These are phyloP conservation scores for Yamadazyma philogaea DNA, from an alignment of 805 yeast species.

Conservation along the genomic window DNA sequence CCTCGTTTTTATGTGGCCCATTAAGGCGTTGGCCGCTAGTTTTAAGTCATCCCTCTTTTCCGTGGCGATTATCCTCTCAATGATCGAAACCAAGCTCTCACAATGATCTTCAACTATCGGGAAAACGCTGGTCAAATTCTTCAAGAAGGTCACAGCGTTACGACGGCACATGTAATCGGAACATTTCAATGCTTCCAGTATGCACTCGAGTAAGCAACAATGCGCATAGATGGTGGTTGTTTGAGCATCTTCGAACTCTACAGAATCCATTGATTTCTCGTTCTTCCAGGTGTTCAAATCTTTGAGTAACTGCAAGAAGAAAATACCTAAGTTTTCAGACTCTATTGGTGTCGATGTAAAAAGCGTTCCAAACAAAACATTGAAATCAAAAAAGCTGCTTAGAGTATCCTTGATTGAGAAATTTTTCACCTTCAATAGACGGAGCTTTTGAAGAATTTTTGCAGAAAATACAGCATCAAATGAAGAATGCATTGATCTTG, in stretches of 20 bases:
- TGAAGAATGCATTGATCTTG: slow-evolving; percentile 74
- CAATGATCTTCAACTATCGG: slow-evolving; percentile 72
- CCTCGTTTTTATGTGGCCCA: slow-evolving; percentile 61
- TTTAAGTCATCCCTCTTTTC: slow-evolving; percentile 80
- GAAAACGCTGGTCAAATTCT: slow-evolving; percentile 57
- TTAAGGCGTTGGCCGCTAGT: slow-evolving; percentile 68
- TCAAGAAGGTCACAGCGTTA: slow-evolving; percentile 75
- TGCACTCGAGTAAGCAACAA: slow-evolving; percentile 40
- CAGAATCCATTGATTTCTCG: not conserved
- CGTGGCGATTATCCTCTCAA: slow-evolving; percentile 45
- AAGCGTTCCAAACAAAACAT: slow-evolving; percentile 54
- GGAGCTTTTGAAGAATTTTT: slow-evolving; percentile 54
- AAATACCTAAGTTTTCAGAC: slow-evolving; percentile 79
- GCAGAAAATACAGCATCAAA: slow-evolving; percentile 75
- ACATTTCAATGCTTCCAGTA: slow-evolving; percentile 43
- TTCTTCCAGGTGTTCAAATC: slow-evolving; percentile 44
- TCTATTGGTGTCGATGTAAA: slow-evolving; percentile 72
- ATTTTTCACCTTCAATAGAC: slow-evolving; percentile 33
- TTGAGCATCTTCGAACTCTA: not conserved
- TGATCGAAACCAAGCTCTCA: slow-evolving; percentile 42
- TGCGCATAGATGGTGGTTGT: slow-evolving; percentile 48
- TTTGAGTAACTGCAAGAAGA: slow-evolving; percentile 49
- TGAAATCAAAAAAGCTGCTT: slow-evolving; percentile 46
- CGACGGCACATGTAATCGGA: slow-evolving; percentile 73
- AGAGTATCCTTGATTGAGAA: slow-evolving; percentile 39